These are phyloP conservation scores for Carallia pectinifolia DNA, from an alignment of 345 rosid species.

Conservation along the genomic window DNA sequence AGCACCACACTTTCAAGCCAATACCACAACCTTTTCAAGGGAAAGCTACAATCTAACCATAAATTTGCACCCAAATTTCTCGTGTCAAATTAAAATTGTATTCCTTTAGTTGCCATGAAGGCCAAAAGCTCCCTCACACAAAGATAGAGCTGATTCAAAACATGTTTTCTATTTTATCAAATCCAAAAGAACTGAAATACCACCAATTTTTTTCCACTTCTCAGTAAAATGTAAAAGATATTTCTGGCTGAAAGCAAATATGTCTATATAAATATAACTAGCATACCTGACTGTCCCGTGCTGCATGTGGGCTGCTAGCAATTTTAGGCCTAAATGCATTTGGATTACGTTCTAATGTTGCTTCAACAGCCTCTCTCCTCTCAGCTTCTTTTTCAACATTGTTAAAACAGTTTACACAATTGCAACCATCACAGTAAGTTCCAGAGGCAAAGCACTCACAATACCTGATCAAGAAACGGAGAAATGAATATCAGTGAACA, in stretches of 20 bases:
- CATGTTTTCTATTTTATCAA: neutral
- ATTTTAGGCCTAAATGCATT: constrained; percentile 98
- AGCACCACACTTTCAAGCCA: neutral
- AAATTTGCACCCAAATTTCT: no score
- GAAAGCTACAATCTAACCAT: neutral
- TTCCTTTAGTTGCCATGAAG: constrained; percentile 1
- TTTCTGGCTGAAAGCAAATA: neutral
- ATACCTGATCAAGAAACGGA: constrained; percentile 51
- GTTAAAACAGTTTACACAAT: constrained; percentile 88
- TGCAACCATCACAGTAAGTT: constrained; percentile 96
- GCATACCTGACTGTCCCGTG: constrained; percentile 67
- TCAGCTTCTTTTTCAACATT: constrained; percentile 90
- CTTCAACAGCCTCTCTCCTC: constrained; percentile 89
- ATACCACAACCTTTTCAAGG: neutral
- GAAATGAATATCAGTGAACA: constrained; percentile 4
- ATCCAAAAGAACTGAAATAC: neutral
- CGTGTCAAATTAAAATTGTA: no score
- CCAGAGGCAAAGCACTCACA: constrained; percentile 99
- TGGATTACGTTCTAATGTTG: constrained; percentile 95
- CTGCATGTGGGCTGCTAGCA: constrained; percentile 90
- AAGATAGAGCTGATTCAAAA: neutral
- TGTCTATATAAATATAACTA: neutral
- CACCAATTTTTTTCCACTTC: no score
- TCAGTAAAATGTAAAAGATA: neutral
- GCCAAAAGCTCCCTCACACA: neutral